A percentile compares a stretch with the other conserved stretches of the same genome.
phyloP scores from a whole-genome alignment of 441 rosid species.

The Cnidoscolus chayamansa region DNA sequence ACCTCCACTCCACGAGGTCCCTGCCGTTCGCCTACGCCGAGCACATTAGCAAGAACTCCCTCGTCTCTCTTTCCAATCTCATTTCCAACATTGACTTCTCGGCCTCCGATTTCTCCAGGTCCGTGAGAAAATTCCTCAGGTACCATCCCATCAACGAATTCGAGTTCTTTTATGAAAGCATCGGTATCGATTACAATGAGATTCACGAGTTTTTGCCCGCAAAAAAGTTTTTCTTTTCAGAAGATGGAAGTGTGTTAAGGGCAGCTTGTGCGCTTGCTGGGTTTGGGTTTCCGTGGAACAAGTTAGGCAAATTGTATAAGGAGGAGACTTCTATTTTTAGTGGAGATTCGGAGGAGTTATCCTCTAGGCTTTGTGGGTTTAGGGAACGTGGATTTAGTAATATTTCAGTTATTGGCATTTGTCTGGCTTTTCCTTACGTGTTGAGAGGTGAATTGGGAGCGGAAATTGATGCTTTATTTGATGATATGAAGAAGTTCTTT shows the following conservation, averaged over 20 bases:
- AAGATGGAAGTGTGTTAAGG: constrained; percentile 40
- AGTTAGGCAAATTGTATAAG: constrained; percentile 48
- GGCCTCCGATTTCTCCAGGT: constrained; percentile 21
- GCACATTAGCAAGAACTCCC: constrained; percentile 35
- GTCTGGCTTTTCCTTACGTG: constrained; percentile 54
- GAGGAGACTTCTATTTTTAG: constrained; percentile 49
- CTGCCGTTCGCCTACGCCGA: constrained; percentile 40
- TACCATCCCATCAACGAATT: constrained; percentile 80
- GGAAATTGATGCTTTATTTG: constrained; percentile 31
- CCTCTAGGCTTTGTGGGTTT: constrained; percentile 33
- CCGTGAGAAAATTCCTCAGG: constrained; percentile 40
- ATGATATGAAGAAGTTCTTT: constrained; percentile 45
- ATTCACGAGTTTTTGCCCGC: constrained; percentile 39
- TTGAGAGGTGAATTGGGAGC: constrained; percentile 35
- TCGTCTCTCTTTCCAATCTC: constrained; percentile 30
- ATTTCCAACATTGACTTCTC: constrained; percentile 24
- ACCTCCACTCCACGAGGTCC: constrained; percentile 37
- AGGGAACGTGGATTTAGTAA: constrained; percentile 41
- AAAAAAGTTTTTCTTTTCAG: constrained; percentile 54
- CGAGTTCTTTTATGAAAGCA: constrained; percentile 77
- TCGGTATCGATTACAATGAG: constrained; percentile 55
- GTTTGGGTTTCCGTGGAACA: constrained; percentile 74
- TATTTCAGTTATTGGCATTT: constrained; percentile 43
- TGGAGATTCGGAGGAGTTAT: constrained; percentile 33
- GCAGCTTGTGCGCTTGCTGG: constrained; percentile 46